Base-by-base conservation (phyloP, 1,284 basidiomycete genomes). In the Tylopilus sp. region DNA sequence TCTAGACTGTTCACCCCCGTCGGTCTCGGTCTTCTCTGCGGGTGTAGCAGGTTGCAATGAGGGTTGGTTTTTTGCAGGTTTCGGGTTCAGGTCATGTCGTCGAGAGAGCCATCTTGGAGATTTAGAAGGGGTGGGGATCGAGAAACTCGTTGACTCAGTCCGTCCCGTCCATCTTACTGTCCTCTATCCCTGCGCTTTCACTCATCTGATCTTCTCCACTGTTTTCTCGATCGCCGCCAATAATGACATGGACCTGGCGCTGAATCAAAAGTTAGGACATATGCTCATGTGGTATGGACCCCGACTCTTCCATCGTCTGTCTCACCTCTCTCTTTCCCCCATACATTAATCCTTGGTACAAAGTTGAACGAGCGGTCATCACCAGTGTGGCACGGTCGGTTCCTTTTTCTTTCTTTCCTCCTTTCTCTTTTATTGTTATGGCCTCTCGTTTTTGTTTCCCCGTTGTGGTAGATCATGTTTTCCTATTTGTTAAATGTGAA, bases 1-100 rank as follows among this genome's bases (percentile, higher is more conserved):
- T 93, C 69, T 93, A 80, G 72, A 60, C 56, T 66, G 26, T 70
- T 59, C n/a, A n/a, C 59, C 63, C 38, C 53, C 39, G 72, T 77
- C 63, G 73, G 75, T 74, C 74, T 67, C 53, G 75, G 75, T 74
- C 71, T 76, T 76, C 65, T 77, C 68, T 72, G 67, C 64, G 62
- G 64, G 38, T 58, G 36, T 70, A 69, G 64, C 74, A 74, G 67
- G 67, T 77, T 63, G 74, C 73, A 66, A 74, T 77, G 70, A 76
- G 74, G 67, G 72, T 47, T 67, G 54, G 75, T 74, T 74, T 74
- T 74, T 74, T 74, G 63, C 65, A 74, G 73, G 70, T 74, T 72
- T 77, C 72, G 59, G 72, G 58, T 57, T 72, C 64, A 39, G 71
- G 73, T 72, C 58, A n/a, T 71, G 65, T 66, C 57, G 62, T 66